Evolutionary conservation across 2,329 filamentous ascomycete species (phyloP), one percentile per base, ranked within the genome.

Genomic region (Fusarium gaditjirri): DNA sequence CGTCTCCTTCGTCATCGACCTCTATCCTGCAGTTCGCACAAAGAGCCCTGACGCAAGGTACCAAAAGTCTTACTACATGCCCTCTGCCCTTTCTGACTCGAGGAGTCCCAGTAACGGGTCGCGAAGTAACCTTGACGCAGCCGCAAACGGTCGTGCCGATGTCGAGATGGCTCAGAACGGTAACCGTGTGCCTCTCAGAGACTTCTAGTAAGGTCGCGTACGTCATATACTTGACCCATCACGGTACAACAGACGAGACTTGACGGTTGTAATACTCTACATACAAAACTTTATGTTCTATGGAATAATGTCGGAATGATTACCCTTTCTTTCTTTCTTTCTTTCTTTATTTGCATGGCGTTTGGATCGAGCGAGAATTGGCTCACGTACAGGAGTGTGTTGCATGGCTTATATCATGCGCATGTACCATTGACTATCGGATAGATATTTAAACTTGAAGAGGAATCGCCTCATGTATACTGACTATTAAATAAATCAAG

Each of bases 1-100:
- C 68, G 88, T 95, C 70, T 94, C 92, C 68, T 98, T 97, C 85
- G 88, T 92, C 77, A 87, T 98, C 79, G 95, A 99, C 83, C 89
- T 99, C 54, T 87, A 93, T 71, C 96, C 96, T 0, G 93, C 94
- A 16, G 85, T 92, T 5, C 85, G 88, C 69, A 92, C 90, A 16
- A 89, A 87, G 62, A 54, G 63, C 11, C 77, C 62, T 27, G 64
- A 70, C 25, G 61, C 74, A 23, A 76, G 81, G 39, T 82, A 79
- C 29, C 64, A 71, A 7, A 83, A 81, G 67, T 67, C 74, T 17
- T 29, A 25, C 9, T 59, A 46, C 36, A 49, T 72, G 35, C 68
- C 71, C 29, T 72, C 71, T 33, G 69, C 69, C 38, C 27, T 59
- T 35, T 68, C 60, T 49, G 71, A 63, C 50, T 73, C 71, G 16